Evolutionary conservation across 2,329 filamentous ascomycete species (phyloP).

Genomic region (Hyphodiscus sp.): DNA sequence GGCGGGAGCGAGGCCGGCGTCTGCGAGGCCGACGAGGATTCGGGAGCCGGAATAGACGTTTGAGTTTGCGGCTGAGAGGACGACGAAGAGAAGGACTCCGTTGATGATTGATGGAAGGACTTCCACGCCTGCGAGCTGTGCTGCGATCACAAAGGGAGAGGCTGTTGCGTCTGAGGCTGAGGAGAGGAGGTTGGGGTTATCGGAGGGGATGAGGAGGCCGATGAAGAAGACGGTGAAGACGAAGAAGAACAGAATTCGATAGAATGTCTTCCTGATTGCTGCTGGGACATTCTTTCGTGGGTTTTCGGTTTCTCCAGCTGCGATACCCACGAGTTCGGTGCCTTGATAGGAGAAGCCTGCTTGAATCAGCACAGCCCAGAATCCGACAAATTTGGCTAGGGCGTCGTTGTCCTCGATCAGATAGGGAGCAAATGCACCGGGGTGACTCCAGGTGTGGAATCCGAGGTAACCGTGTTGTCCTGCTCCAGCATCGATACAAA

Average conservation of each 20-base stretch:
- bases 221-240: constrained; percentile 61
- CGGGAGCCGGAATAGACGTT: constrained; percentile 69
- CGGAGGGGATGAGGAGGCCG: constrained; percentile 62
- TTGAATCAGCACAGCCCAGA: constrained; percentile 62
- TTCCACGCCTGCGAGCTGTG: constrained; percentile 54
- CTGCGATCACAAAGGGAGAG: constrained; percentile 57
- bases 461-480: constrained; percentile 65
- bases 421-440: constrained; percentile 61
- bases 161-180: constrained; percentile 50
- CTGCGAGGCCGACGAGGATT: constrained; percentile 59
- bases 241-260: constrained; percentile 66
- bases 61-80: constrained; percentile 71
- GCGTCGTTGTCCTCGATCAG: constrained; percentile 41
- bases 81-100: constrained; percentile 69
- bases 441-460: constrained; percentile 63
- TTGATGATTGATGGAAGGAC: constrained; percentile 68
- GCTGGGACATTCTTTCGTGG: constrained; percentile 65
- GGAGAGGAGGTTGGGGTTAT: constrained; percentile 47
- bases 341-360: constrained; percentile 68
- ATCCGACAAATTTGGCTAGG: constrained; percentile 58
- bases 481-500: constrained; percentile 67
- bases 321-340: constrained; percentile 69
- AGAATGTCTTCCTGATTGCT: constrained; percentile 70
- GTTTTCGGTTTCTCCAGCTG: constrained; percentile 70
- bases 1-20: constrained; percentile 55